Evolutionary conservation across 2,329 filamentous ascomycete species (phyloP).

Genomic region (Endoconidiophora laricicola): DNA sequence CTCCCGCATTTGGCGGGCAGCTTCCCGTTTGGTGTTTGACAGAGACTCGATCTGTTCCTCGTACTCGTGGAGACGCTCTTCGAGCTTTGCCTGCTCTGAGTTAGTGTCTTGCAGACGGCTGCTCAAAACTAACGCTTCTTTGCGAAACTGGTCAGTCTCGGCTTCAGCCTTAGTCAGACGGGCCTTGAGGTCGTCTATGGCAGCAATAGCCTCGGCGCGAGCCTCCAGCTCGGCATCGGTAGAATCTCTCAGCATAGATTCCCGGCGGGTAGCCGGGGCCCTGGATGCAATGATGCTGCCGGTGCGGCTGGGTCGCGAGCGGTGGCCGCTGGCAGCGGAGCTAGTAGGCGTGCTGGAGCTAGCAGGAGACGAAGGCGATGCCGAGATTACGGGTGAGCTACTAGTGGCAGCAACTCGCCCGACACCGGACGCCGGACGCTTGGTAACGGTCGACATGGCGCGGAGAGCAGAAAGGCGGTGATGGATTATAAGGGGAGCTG

Average conservation of each 20-base stretch:
- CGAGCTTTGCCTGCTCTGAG: slow-evolving; percentile 68
- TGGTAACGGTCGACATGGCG: slow-evolving; percentile 11
- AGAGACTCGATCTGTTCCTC: slow-evolving; percentile 70
- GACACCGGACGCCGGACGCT: slow-evolving; percentile 11
- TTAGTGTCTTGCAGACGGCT: slow-evolving; percentile 70
- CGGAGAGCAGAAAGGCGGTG: neutral
- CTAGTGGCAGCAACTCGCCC: slow-evolving; percentile 14
- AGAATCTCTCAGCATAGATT: slow-evolving; percentile 27
- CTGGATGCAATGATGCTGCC: slow-evolving; percentile 57
- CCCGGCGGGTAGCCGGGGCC: slow-evolving; percentile 47
- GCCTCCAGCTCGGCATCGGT: slow-evolving; percentile 48
- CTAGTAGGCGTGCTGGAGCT: slow-evolving; percentile 18
- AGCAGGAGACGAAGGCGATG: slow-evolving; percentile 22
- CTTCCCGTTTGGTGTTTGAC: slow-evolving; percentile 71
- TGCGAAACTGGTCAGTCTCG: slow-evolving; percentile 61
- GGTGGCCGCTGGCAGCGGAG: slow-evolving; percentile 25
- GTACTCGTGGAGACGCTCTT: slow-evolving; percentile 74
- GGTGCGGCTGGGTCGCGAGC: slow-evolving; percentile 40
- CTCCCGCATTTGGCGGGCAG: slow-evolving; percentile 69
- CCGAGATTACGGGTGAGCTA: slow-evolving; percentile 25
- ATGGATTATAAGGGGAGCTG: neutral
- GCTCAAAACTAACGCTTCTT: slow-evolving; percentile 73
- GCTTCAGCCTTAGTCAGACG: slow-evolving; percentile 67
- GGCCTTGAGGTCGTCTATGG: slow-evolving; percentile 72
- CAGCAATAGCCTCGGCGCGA: slow-evolving; percentile 60